These are phyloP conservation scores for Agrocybe chaxingu DNA, from an alignment of 768 basidiomycete genomes.

Conservation along the genomic window DNA sequence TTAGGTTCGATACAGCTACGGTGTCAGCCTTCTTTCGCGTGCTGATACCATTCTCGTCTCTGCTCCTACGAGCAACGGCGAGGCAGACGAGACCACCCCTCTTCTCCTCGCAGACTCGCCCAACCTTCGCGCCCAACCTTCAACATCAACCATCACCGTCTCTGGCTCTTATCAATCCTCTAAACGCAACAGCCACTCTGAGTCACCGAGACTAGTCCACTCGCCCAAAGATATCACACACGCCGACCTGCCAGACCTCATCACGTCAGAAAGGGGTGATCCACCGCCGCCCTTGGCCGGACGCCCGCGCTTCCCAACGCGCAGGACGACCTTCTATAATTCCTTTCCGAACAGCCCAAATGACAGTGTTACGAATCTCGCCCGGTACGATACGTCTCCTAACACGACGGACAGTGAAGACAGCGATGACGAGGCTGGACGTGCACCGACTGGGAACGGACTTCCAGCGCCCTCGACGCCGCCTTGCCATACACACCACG, in stretches of 20 bases:
- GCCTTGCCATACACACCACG: too few species aligned
- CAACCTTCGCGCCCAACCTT: conserved; percentile 14
- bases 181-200: neutral
- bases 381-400: conserved; percentile 20
- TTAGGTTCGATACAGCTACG: conserved; percentile 91
- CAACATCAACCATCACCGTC: conserved; percentile 10
- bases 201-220: too few species aligned
- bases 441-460: neutral
- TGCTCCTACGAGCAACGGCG: conserved; percentile 9
- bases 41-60: conserved; percentile 46
- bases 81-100: conserved; percentile 31
- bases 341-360: conserved; percentile 65
- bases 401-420: conserved; percentile 18
- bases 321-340: conserved; percentile 49
- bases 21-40: conserved; percentile 75
- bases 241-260: too few species aligned
- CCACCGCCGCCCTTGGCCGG: neutral
- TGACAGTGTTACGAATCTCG: conserved; percentile 32
- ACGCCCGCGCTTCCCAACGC: conserved; percentile 17
- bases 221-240: too few species aligned
- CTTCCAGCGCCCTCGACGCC: too few species aligned
- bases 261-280: neutral
- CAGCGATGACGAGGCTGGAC: conserved; percentile 16
- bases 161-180: neutral
- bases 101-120: conserved; percentile 23